phyloP scores from a whole-genome alignment of 257 asterid species.

The Apocynum venetum region DNA sequence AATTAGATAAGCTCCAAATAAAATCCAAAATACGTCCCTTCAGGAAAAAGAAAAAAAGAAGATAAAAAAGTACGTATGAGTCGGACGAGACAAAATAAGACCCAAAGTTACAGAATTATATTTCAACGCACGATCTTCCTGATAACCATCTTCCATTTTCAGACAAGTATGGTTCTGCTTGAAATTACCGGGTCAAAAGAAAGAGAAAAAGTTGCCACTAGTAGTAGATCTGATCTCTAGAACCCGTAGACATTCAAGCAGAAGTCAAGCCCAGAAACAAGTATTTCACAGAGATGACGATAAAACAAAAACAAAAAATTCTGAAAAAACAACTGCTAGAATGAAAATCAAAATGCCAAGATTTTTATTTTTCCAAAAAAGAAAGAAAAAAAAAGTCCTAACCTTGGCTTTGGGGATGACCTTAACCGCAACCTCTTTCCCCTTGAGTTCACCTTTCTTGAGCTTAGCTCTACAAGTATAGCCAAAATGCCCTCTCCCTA shows the following conservation, averaged over 20 bases:
- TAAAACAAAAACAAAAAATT: background rate
- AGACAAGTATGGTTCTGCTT: background rate
- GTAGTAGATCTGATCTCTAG: conserved; percentile 25
- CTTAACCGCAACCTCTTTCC: conserved; percentile 87
- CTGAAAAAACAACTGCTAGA: background rate
- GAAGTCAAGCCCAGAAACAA: background rate
- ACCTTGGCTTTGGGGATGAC: conserved; percentile 94
- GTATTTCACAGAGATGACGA: conserved; percentile 6
- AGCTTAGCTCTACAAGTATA: conserved; percentile 82
- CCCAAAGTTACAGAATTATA: conserved; percentile 3
- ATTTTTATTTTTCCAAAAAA: background rate
- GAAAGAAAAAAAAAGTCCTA: conserved; percentile 4
- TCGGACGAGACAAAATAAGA: conserved; percentile 9
- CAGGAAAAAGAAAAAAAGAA: background rate
- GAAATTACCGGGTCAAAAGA: background rate
- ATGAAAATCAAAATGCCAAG: background rate
- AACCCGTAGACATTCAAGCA: background rate
- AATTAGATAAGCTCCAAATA: background rate
- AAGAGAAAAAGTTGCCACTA: conserved; percentile 1
- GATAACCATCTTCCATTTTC: background rate
- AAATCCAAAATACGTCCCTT: background rate
- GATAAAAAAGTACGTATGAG: background rate
- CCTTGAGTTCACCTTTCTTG: conserved; percentile 82
- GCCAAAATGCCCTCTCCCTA: conserved; percentile 97
- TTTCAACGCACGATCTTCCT: conserved; percentile 1